These are phyloP conservation scores for Colletotrichum sp. DNA, from an alignment of 2,329 filamentous ascomycete species.

Conservation along the genomic window DNA sequence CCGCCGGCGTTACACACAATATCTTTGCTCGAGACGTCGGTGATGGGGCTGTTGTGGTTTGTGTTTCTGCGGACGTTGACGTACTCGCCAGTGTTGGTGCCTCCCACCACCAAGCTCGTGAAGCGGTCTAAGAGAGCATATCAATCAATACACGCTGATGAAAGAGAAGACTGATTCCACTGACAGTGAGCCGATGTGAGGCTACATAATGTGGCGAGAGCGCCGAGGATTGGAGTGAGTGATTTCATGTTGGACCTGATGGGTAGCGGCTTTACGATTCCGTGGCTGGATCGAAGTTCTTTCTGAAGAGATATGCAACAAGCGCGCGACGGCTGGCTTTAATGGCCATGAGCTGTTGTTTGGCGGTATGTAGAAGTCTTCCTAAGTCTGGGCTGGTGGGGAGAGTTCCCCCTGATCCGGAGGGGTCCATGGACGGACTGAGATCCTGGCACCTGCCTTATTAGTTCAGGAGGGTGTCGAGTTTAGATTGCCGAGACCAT, in stretches of 20 bases:
- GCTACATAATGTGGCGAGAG: neutral
- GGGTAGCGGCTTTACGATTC: neutral
- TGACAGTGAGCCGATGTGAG: constrained; percentile 10
- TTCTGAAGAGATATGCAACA: neutral
- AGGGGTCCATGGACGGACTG: neutral
- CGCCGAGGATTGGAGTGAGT: neutral
- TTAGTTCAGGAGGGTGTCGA: neutral
- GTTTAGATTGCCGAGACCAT: neutral
- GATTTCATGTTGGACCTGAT: neutral
- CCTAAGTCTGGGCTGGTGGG: neutral
- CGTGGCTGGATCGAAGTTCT: neutral
- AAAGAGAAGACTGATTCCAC: neutral
- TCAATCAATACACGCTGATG: neutral
- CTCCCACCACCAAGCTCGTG: constrained; percentile 15
- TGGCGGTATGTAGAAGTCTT: neutral
- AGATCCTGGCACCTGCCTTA: neutral
- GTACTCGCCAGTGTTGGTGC: constrained; percentile 17
- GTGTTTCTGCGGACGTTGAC: constrained; percentile 10
- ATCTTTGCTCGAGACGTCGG: constrained; percentile 44
- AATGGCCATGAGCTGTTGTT: neutral
- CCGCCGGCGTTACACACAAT: constrained; percentile 52
- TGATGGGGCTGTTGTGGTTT: constrained; percentile 53
- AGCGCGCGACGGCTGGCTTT: neutral
- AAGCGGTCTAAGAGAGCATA: constrained; percentile 2
- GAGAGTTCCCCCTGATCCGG: neutral